Evolutionary conservation across 148 eudicot species (phyloP).

Genomic region (Pouteria glomerata): DNA sequence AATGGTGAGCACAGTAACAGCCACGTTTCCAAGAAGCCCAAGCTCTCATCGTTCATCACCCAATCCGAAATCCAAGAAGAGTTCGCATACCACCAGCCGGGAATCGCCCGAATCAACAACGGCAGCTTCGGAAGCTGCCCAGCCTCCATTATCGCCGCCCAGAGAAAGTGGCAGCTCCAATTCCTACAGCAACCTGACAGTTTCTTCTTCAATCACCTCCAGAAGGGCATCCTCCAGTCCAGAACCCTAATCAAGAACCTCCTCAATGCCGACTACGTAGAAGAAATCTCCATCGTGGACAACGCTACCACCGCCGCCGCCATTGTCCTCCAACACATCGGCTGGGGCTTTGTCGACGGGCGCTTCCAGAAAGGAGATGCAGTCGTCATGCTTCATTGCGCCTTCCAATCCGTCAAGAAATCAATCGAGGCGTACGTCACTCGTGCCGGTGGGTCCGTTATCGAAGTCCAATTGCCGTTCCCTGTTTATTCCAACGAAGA

Average conservation of each 20-base stretch:
- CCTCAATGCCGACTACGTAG: conserved; percentile 67
- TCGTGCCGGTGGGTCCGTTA: conserved; percentile 76
- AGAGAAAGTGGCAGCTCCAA: conserved; percentile 47
- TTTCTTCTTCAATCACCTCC: conserved; percentile 55
- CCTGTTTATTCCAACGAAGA: conserved; percentile 52
- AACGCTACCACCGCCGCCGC: conserved; percentile 98
- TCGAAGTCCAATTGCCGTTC: conserved; percentile 77
- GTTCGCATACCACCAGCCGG: conserved; percentile 66
- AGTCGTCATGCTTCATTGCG: conserved; percentile 73
- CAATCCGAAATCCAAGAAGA: conserved; percentile 41
- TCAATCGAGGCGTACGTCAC: conserved; percentile 74
- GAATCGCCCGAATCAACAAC: conserved; percentile 75
- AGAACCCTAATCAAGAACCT: conserved; percentile 50
- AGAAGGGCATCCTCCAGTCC: conserved; percentile 51
- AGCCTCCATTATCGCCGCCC: conserved; percentile 49
- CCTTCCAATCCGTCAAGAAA: conserved; percentile 78
- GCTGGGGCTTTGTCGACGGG: conserved; percentile 51
- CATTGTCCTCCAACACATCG: conserved; percentile 61
- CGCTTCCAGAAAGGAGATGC: conserved; percentile 51
- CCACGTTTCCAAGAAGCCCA: conserved; percentile 14
- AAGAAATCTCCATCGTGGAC: conserved; percentile 74
- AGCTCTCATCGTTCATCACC: conserved; percentile 33
- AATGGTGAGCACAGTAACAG: no score
- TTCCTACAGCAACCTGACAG: conserved; percentile 70
- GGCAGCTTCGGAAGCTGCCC: conserved; percentile 94